A percentile compares a stretch with the other conserved stretches of the same genome.
These are phyloP conservation scores for Balansia obtecta DNA, from an alignment of 2,329 filamentous ascomycete genomes.

Conservation along the genomic window DNA sequence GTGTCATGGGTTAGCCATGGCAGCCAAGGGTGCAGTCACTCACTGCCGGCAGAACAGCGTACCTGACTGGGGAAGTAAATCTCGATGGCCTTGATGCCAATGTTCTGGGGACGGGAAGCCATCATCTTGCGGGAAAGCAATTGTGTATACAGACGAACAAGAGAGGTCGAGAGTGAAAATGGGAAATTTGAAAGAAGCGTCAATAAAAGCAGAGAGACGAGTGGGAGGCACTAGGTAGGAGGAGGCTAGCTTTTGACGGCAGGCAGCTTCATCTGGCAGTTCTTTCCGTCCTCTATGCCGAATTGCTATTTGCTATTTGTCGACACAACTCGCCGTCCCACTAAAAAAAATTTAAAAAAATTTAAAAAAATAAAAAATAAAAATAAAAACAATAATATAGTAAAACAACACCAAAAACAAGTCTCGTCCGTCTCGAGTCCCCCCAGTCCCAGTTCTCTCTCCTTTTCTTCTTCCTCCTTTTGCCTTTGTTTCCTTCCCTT, in stretches of 20 bases:
- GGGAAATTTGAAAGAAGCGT: not conserved
- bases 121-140: slow-evolving; percentile 43
- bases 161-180: not conserved
- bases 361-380: too few species aligned
- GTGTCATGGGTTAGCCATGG: slow-evolving; percentile 14
- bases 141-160: not conserved
- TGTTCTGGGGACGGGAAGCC: slow-evolving; percentile 69
- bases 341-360: not conserved
- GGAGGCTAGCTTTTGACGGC: slow-evolving; percentile 5
- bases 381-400: too few species aligned
- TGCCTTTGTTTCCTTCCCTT: too few species aligned
- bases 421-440: too few species aligned
- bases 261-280: not conserved
- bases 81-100: slow-evolving; percentile 88
- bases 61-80: slow-evolving; percentile 83
- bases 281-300: not conserved
- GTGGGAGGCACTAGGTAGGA: too few species aligned
- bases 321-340: not conserved
- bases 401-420: too few species aligned
- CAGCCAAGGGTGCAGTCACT: slow-evolving; percentile 3
- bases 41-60: slow-evolving; percentile 20
- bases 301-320: not conserved
- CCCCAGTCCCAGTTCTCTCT: too few species aligned
- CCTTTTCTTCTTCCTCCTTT: too few species aligned
- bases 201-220: not conserved